phyloP scores from a whole-genome alignment of 1,284 basidiomycete species.

The Boletus semigastroideus region DNA sequence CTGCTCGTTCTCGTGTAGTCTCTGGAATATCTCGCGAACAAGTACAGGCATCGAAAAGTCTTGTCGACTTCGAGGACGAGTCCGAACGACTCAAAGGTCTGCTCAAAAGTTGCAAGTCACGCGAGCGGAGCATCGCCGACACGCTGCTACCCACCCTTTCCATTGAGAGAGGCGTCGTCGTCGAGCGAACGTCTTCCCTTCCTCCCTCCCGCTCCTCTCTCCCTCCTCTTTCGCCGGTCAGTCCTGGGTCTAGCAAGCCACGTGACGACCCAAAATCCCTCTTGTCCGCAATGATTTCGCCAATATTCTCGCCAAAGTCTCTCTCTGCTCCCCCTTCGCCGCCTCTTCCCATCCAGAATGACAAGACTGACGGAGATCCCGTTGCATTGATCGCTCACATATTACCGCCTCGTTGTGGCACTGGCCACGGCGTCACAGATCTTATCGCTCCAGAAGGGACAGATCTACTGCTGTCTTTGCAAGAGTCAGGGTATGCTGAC shows the following conservation, averaged over 20 bases:
- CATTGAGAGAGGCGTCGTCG: slow-evolving; percentile 26
- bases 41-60: slow-evolving; percentile 55
- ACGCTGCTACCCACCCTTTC: slow-evolving; percentile 21
- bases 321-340: slow-evolving; percentile 48
- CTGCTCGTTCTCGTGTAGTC: slow-evolving; percentile 51
- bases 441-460: slow-evolving; percentile 45
- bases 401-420: slow-evolving; percentile 45
- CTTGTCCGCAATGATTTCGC: slow-evolving; percentile 46
- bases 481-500: slow-evolving; percentile 35
- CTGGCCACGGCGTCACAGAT: slow-evolving; percentile 41
- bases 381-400: slow-evolving; percentile 50
- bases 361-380: slow-evolving; percentile 19
- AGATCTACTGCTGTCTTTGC: slow-evolving; percentile 48
- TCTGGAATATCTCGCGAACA: slow-evolving; percentile 66
- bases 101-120: slow-evolving; percentile 53
- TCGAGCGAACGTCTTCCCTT: slow-evolving; percentile 24
- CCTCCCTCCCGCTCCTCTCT: slow-evolving; percentile 31
- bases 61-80: slow-evolving; percentile 78
- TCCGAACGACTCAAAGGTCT: slow-evolving; percentile 70
- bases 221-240: slow-evolving; percentile 11
- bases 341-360: slow-evolving; percentile 5
- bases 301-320: slow-evolving; percentile 40
- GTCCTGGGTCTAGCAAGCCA: slow-evolving; percentile 28
- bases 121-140: slow-evolving; percentile 34
- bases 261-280: slow-evolving; percentile 40